Percentiles rank a stretch among this genome's conserved stretches.
Evolutionary conservation across 2,329 filamentous ascomycete genomes (phyloP).

Genomic region (Daldinia sp.): DNA sequence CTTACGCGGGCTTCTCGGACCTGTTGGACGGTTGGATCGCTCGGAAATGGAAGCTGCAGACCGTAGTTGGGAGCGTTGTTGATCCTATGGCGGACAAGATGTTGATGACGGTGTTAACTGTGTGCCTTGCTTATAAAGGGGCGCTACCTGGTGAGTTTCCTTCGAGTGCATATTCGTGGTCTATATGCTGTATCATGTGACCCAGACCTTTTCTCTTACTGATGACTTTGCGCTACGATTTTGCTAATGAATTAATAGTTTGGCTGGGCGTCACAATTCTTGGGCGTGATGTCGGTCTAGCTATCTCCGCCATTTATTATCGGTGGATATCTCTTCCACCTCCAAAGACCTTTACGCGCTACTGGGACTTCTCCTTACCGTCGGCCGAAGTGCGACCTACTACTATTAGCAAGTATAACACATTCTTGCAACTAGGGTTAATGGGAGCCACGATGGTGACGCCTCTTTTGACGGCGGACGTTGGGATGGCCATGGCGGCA

Average conservation of each 20-base stretch:
- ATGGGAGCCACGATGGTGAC: conserved; percentile 85
- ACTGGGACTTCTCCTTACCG: conserved; percentile 97
- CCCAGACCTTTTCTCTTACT: neutral
- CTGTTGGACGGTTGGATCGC: conserved; percentile 95
- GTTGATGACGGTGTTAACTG: conserved; percentile 91
- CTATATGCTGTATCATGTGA: neutral
- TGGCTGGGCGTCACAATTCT: conserved; percentile 93
- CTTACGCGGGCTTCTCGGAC: conserved; percentile 91
- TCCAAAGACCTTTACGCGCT: conserved; percentile 89
- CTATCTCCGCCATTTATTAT: conserved; percentile 89
- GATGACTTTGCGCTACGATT: neutral
- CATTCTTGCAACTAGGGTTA: conserved; percentile 85
- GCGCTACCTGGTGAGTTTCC: conserved; percentile 72
- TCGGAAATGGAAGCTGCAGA: conserved; percentile 84
- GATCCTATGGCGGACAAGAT: conserved; percentile 97
- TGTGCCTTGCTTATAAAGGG: conserved; percentile 84
- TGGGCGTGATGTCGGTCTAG: conserved; percentile 84
- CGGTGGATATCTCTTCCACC: conserved; percentile 93
- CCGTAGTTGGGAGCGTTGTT: conserved; percentile 92
- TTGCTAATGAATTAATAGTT: conserved; percentile 56
- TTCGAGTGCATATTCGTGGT: neutral
- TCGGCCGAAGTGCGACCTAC: conserved; percentile 86
- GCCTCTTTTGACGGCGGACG: conserved; percentile 72
- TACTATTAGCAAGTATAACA: conserved; percentile 90
- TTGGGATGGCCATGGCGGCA: conserved; percentile 62